Percentiles rank a stretch among this genome's conserved stretches.
These are phyloP conservation scores for Peziza echinospora DNA, from an alignment of 495 filamentous ascomycete species.

Conservation along the genomic window DNA sequence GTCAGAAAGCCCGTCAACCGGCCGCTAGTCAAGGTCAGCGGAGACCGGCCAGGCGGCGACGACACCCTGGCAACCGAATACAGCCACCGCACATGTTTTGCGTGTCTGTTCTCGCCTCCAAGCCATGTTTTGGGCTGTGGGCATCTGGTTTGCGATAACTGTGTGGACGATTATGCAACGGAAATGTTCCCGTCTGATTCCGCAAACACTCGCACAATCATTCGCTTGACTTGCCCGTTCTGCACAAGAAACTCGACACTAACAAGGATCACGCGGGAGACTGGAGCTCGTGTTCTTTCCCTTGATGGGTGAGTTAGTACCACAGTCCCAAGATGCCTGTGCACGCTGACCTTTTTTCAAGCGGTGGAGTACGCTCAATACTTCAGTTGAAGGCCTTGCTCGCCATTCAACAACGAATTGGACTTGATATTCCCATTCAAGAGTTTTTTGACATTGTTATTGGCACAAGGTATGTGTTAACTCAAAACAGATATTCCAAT, in stretches of 20 bases:
- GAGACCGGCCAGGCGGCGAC: too few relatives aligned
- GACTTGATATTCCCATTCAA: conserved; percentile 19
- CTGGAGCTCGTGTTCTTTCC: conserved; percentile 21
- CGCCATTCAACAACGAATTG: conserved; percentile 11
- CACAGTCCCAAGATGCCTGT: conserved; percentile 20
- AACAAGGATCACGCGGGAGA: conserved; percentile 19
- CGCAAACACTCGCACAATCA: conserved; percentile 3
- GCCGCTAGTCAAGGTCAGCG: too few relatives aligned
- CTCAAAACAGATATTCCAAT: neutral
- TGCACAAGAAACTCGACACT: conserved; percentile 6
- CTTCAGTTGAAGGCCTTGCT: conserved; percentile 11
- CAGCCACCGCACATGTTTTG: conserved; percentile 22
- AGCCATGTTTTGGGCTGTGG: conserved; percentile 23
- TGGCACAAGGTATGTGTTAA: conserved; percentile 23
- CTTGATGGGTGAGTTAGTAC: conserved; percentile 25
- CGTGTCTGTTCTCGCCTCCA: conserved; percentile 22
- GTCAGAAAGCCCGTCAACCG: too few relatives aligned
- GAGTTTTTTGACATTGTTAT: conserved; percentile 27
- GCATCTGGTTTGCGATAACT: conserved; percentile 23
- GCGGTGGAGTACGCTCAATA: conserved; percentile 15
- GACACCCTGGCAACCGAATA: conserved; percentile 1
- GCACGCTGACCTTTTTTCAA: conserved; percentile 32
- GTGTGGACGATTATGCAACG: conserved; percentile 12
- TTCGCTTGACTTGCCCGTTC: neutral
- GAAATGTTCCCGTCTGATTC: conserved; percentile 1